Base-by-base conservation (phyloP, 495 filamentous ascomycete genomes). In the Aspergillus homomorphus region DNA sequence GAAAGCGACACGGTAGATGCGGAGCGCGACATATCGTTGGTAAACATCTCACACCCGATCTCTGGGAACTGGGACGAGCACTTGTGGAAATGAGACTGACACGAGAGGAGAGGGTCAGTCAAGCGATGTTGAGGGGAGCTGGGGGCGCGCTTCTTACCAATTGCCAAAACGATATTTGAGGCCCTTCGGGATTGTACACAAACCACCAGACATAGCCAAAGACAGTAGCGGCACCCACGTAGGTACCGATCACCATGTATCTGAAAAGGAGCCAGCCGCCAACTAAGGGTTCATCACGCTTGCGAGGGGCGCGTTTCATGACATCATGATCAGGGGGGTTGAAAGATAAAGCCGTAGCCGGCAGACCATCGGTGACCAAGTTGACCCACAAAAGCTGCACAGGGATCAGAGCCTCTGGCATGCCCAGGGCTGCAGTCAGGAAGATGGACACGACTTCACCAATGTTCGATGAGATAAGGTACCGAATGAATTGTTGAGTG, bases 171-270 rank as follows among this genome's bases (percentile, higher is more conserved):
- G 81, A 88, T 73, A 99, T 97, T 66, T 92, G 87, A 45, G 95
- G 95, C 0, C 95, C 95, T 61, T 90, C 88, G 24, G 86, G 76
- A 73, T 98, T 91, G 78, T 89, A 96, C 86, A 98, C 89, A 79
- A 99, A 99, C 91, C 92, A 98, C 95, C 95, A 99, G 23, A 92
- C 93, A 70, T 99, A 99, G 30, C 95, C 95, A 69, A 89, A 91
- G 3, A 99, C 95, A 7, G 95, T 99, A 44, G 95, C 95, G 30
- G 87, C 83, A 64, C 95, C 95, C 54, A 99, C 95, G 60, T 98
- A 99, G 8, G 81, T 89, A 38, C 95, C 95, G 66, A 99, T 92
- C 22, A 98, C 87, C 82, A 99, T 83, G 74, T 99, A 99, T 41
- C 95, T 85, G 82, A 98, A 95, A 77, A 99, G 93, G 21, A 99